Percentiles rank a stretch among this genome's conserved stretches.
These are phyloP conservation scores for Mortierella sp. DNA, from an alignment of 371 early-diverging fungal genomes.

Conservation along the genomic window DNA sequence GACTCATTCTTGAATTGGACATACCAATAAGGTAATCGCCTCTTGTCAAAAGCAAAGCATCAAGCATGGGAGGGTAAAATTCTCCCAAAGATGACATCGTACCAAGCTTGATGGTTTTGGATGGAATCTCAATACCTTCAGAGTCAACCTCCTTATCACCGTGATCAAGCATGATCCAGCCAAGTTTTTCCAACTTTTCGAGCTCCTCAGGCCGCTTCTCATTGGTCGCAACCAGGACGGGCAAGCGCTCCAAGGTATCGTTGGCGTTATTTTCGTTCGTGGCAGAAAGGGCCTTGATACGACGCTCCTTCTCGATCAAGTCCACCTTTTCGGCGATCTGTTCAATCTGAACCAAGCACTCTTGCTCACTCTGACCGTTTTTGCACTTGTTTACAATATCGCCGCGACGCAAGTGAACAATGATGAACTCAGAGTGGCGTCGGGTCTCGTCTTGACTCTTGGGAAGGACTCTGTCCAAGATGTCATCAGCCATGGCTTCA, in stretches of 20 bases:
- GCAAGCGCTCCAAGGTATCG: constrained; percentile 25
- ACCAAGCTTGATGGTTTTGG: constrained; percentile 30
- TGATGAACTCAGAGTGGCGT: constrained; percentile 46
- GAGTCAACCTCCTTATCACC: constrained; percentile 30
- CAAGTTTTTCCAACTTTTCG: constrained; percentile 36
- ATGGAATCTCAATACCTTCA: constrained; percentile 12
- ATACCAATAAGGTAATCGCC: constrained; percentile 52
- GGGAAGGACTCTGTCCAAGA: constrained; percentile 28
- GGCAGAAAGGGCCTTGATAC: constrained; percentile 15
- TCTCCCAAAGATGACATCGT: constrained; percentile 34
- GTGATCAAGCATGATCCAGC: constrained; percentile 49
- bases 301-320: constrained; percentile 34
- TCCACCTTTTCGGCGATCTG: constrained; percentile 48
- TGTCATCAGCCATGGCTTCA: constrained; percentile 36
- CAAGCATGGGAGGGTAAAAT: constrained; percentile 49
- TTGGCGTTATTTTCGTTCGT: constrained; percentile 4
- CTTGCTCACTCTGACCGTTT: constrained; percentile 30
- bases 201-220: constrained; percentile 44
- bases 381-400: constrained; percentile 51
- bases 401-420: constrained; percentile 45
- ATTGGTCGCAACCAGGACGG: constrained; percentile 47
- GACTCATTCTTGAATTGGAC: constrained; percentile 45
- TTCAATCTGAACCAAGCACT: constrained; percentile 51
- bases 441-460: background rate
- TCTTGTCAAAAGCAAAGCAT: constrained; percentile 41